These are phyloP conservation scores for Penicillium sp. DNA, from an alignment of 2,329 filamentous ascomycete species.

Conservation along the genomic window DNA sequence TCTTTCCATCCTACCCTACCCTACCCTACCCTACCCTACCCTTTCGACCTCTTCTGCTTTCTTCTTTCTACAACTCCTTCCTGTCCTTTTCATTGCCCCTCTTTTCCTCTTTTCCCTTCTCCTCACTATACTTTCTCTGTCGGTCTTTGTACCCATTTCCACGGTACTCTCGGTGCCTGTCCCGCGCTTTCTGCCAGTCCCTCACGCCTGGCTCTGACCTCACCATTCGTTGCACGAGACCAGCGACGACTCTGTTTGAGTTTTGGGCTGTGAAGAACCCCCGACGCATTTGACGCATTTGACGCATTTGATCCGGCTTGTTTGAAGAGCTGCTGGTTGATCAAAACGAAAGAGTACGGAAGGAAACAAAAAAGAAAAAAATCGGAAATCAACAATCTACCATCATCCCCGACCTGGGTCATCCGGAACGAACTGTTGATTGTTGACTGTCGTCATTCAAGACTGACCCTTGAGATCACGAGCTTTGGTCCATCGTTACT, in stretches of 20 bases:
- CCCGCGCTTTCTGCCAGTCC: constrained; percentile 11
- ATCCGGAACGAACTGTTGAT: background rate
- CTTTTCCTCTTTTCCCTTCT: background rate
- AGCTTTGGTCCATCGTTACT: background rate
- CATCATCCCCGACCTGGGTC: background rate
- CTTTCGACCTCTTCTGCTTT: background rate
- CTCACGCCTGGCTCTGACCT: constrained; percentile 18
- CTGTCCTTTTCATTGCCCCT: constrained; percentile 1
- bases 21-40: background rate
- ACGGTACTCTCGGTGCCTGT: constrained; percentile 10
- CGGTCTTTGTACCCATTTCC: constrained; percentile 1
- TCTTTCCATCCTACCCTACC: background rate
- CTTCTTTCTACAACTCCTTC: background rate
- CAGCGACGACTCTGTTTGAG: constrained; percentile 7
- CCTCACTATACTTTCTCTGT: background rate
- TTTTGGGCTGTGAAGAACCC: constrained; percentile 9
- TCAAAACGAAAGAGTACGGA: background rate
- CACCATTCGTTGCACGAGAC: constrained; percentile 26
- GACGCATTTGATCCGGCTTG: constrained; percentile 8
- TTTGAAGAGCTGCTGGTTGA: constrained; percentile 3
- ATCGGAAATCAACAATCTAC: background rate
- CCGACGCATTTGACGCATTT: background rate
- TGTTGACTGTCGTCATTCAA: constrained; percentile 11
- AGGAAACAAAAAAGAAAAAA: background rate
- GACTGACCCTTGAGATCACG: constrained; percentile 6